These are phyloP conservation scores for Adansonia grandidieri DNA, from an alignment of 441 rosid genomes.

Conservation along the genomic window DNA sequence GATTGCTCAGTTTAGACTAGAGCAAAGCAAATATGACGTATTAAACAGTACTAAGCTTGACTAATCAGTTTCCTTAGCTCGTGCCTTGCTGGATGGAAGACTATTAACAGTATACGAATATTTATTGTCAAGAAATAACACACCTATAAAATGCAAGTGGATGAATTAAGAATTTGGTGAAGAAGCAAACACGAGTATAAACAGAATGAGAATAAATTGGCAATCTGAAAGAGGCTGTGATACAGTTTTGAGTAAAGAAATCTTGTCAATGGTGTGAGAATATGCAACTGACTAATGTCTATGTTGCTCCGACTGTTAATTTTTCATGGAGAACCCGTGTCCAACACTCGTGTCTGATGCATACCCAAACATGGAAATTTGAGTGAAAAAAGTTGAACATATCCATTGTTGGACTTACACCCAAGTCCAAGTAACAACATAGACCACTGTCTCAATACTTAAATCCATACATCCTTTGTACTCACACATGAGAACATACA, in stretches of 20 bases:
- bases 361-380: too few relatives aligned
- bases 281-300: background rate
- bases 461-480: background rate
- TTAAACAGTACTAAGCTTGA: slow-evolving; percentile 19
- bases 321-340: too few relatives aligned
- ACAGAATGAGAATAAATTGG: background rate
- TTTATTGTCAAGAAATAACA: slow-evolving; percentile 18
- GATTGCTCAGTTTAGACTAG: background rate
- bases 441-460: background rate
- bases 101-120: slow-evolving; percentile 4
- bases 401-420: too few relatives aligned
- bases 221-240: slow-evolving; percentile 1
- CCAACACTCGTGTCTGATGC: too few relatives aligned
- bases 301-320: too few relatives aligned
- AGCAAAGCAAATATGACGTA: background rate
- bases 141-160: slow-evolving; percentile 6
- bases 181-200: background rate
- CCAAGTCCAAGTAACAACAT: too few relatives aligned
- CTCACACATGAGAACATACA: background rate
- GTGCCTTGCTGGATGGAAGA: slow-evolving; percentile 16
- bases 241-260: background rate
- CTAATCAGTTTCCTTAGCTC: slow-evolving; percentile 20
- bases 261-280: background rate
- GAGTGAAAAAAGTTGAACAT: too few relatives aligned
- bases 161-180: slow-evolving; percentile 8